Conservation (phyloP, 1,284 basidiomycete species). For the Pseudozyma thailandica region DNA sequence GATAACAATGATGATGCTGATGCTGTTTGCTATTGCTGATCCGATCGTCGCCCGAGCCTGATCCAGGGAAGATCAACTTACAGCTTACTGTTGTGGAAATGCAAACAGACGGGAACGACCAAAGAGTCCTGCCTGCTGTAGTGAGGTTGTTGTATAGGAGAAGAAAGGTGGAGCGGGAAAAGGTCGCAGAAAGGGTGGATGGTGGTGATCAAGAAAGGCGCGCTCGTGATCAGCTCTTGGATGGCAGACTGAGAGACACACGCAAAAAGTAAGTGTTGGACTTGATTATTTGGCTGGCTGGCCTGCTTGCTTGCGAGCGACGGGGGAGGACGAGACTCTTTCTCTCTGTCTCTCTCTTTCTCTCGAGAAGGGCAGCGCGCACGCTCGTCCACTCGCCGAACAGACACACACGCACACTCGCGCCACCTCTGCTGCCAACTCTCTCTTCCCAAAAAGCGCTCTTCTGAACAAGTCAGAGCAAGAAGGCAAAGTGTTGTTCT, state of each 20-base stretch:
- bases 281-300: conserved; percentile 20
- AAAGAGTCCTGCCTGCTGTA: conserved; percentile 7
- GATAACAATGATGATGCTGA: background rate
- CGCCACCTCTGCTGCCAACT: background rate
- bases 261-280: conserved; percentile 47
- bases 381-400: background rate
- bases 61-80: conserved; percentile 16
- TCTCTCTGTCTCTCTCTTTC: no score
- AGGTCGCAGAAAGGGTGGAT: conserved; percentile 17
- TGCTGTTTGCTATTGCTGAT: background rate
- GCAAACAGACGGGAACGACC: conserved; percentile 7
- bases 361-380: background rate
- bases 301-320: no score
- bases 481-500: conserved; percentile 22
- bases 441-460: background rate
- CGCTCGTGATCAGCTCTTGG: conserved; percentile 18
- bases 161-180: conserved; percentile 12
- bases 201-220: conserved; percentile 20
- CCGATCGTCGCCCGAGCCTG: background rate
- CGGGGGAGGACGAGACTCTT: background rate
- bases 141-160: conserved; percentile 26
- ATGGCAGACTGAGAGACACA: conserved; percentile 1
- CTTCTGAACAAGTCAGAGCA: no score
- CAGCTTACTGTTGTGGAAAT: conserved; percentile 31
- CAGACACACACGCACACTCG: conserved; percentile 4